Percentiles rank a stretch among this genome's conserved stretches.
These are phyloP conservation scores for Platanthera zijinensis DNA, from an alignment of 106 monocot species.

Conservation along the genomic window DNA sequence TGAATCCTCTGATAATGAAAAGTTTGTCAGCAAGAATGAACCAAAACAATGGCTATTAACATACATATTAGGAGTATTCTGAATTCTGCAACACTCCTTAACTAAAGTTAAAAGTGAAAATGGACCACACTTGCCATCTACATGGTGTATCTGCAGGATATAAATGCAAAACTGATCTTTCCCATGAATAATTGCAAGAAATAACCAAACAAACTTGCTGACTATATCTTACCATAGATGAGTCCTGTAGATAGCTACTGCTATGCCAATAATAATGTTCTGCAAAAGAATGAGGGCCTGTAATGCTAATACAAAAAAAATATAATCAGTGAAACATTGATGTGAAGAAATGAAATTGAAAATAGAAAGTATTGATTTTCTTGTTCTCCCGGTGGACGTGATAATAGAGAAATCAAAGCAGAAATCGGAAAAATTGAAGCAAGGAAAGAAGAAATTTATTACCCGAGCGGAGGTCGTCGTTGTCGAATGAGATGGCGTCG, in stretches of 20 bases:
- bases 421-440: too few species aligned
- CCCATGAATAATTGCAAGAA: background rate
- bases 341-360: too few species aligned
- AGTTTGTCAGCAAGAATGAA: too few species aligned
- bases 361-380: too few species aligned
- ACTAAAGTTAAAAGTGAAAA: slow-evolving; percentile 65
- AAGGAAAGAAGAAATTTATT: too few species aligned
- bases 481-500: too few species aligned
- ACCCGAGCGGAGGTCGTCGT: too few species aligned
- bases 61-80: slow-evolving; percentile 20
- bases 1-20: too few species aligned
- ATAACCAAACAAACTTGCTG: background rate
- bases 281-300: slow-evolving; percentile 75
- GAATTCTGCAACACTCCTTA: slow-evolving; percentile 45
- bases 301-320: too few species aligned
- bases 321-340: too few species aligned
- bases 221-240: slow-evolving; percentile 45
- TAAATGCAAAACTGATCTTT: background rate
- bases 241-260: slow-evolving; percentile 68
- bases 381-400: too few species aligned
- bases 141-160: slow-evolving; percentile 57
- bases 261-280: slow-evolving; percentile 81
- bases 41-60: background rate
- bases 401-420: too few species aligned
- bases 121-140: slow-evolving; percentile 55